Evolutionary conservation across 2,329 filamentous ascomycete species (phyloP).

Genomic region (Trichoderma sp.): DNA sequence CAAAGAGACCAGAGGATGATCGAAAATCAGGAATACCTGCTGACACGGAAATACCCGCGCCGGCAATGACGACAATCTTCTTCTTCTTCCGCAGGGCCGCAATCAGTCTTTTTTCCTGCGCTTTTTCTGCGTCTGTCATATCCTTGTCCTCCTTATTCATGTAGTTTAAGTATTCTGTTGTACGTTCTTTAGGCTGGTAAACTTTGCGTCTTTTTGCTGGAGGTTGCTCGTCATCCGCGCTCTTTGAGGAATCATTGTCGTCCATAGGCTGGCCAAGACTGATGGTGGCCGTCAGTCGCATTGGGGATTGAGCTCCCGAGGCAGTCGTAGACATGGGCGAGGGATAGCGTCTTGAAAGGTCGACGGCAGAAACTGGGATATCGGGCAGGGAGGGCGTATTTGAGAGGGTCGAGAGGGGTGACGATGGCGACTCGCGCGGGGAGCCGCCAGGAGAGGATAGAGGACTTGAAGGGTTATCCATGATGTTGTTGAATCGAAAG

Average conservation of each 20-base stretch:
- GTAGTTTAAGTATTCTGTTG: constrained; percentile 75
- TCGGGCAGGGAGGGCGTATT: constrained; percentile 54
- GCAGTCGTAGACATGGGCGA: constrained; percentile 51
- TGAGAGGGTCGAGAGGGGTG: constrained; percentile 56
- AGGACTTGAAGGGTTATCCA: constrained; percentile 33
- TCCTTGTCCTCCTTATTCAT: constrained; percentile 56
- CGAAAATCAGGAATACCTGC: constrained; percentile 97
- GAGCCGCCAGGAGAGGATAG: constrained; percentile 36
- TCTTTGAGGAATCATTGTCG: constrained; percentile 33
- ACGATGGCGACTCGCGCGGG: constrained; percentile 46
- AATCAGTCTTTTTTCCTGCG: constrained; percentile 69
- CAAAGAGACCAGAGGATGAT: constrained; percentile 87
- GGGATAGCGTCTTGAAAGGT: constrained; percentile 50
- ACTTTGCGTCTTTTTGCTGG: constrained; percentile 77
- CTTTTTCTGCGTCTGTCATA: constrained; percentile 45
- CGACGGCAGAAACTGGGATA: constrained; percentile 43
- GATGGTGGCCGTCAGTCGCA: constrained; percentile 45
- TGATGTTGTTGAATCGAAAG: constrained; percentile 20
- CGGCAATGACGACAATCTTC: constrained; percentile 95
- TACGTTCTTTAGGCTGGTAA: constrained; percentile 63
- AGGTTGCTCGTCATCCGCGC: constrained; percentile 57
- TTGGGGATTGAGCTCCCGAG: constrained; percentile 54
- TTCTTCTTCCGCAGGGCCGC: constrained; percentile 81
- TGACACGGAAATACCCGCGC: constrained; percentile 94
- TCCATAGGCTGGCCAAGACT: constrained; percentile 27